phyloP scores from a whole-genome alignment of 2,329 filamentous ascomycete species.

The Exophiala calicioides region DNA sequence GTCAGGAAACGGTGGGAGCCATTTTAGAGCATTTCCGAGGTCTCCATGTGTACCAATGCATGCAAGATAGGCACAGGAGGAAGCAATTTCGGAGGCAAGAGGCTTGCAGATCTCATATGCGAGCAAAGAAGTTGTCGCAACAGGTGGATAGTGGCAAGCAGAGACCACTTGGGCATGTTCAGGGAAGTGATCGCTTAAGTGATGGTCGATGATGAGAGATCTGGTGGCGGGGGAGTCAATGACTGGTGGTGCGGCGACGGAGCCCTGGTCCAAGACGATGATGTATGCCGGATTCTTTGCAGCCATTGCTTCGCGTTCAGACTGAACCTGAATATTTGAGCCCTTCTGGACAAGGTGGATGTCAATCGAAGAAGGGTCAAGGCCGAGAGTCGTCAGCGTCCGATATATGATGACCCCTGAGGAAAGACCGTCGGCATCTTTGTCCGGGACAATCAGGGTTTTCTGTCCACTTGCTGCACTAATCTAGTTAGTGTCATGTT shows the following conservation, averaged over 20 bases:
- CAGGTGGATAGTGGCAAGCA: conserved; percentile 64
- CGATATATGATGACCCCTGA: conserved; percentile 64
- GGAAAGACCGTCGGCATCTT: conserved; percentile 67
- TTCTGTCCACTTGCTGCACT: conserved; percentile 55
- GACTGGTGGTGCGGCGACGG: conserved; percentile 56
- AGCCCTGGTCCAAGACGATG: conserved; percentile 68
- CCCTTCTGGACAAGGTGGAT: conserved; percentile 64
- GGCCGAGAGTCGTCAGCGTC: conserved; percentile 61
- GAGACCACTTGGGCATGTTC: conserved; percentile 57
- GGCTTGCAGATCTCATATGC: conserved; percentile 64
- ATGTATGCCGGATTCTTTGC: conserved; percentile 56
- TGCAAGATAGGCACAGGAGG: conserved; percentile 61
- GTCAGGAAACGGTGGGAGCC: conserved; percentile 66
- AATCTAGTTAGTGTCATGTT: conserved; percentile 10
- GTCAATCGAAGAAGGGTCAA: conserved; percentile 54
- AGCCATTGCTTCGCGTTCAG: conserved; percentile 55
- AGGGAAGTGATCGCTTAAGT: conserved; percentile 63
- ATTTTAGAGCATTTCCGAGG: conserved; percentile 64
- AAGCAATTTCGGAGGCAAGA: conserved; percentile 54
- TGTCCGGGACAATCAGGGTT: conserved; percentile 66
- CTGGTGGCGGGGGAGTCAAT: conserved; percentile 50
- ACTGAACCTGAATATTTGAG: conserved; percentile 57
- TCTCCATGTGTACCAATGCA: conserved; percentile 68
- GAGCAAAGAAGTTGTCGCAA: conserved; percentile 64
- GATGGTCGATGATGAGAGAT: conserved; percentile 66